Percentiles rank a stretch among this genome's conserved stretches.
These are phyloP conservation scores for Baorangia bicolor DNA, from an alignment of 768 basidiomycete genomes.

Conservation along the genomic window DNA sequence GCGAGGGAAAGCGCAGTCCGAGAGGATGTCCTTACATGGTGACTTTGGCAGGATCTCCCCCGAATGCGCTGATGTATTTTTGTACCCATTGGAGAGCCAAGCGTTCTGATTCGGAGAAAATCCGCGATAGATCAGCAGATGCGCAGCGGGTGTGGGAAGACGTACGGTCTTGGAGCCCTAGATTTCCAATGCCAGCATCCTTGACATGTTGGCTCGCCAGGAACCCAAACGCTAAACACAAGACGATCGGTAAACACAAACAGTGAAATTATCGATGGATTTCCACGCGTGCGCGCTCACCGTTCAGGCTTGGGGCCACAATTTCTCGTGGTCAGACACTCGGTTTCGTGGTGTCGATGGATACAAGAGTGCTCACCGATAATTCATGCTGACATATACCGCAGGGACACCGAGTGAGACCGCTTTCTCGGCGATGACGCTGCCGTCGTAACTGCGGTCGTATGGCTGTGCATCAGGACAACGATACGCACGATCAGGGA, in stretches of 20 bases:
- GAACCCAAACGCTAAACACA: conserved; percentile 36
- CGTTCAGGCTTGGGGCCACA: conserved; percentile 5
- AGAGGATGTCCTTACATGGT: conserved; percentile 19
- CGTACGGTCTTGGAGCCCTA: conserved; percentile 48
- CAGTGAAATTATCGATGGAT: no score
- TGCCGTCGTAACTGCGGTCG: conserved; percentile 14
- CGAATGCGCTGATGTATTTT: conserved; percentile 56
- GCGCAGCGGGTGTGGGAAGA: background rate
- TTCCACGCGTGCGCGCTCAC: background rate
- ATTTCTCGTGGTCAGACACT: background rate
- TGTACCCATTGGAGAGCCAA: conserved; percentile 56
- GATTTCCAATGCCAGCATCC: conserved; percentile 43
- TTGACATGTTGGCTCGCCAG: conserved; percentile 41
- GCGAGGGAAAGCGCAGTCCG: background rate
- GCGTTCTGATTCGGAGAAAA: conserved; percentile 25
- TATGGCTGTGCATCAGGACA: background rate
- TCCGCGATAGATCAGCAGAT: background rate
- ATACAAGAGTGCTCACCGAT: conserved; percentile 31
- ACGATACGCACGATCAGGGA: no score
- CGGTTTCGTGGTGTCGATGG: background rate
- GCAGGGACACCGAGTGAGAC: conserved; percentile 33
- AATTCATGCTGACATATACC: conserved; percentile 42
- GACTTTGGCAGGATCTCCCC: conserved; percentile 53
- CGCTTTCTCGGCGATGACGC: conserved; percentile 32
- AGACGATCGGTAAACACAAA: background rate